Conservation (phyloP, 2,329 filamentous ascomycete species). For the Phaeosphaeria sp. region DNA sequence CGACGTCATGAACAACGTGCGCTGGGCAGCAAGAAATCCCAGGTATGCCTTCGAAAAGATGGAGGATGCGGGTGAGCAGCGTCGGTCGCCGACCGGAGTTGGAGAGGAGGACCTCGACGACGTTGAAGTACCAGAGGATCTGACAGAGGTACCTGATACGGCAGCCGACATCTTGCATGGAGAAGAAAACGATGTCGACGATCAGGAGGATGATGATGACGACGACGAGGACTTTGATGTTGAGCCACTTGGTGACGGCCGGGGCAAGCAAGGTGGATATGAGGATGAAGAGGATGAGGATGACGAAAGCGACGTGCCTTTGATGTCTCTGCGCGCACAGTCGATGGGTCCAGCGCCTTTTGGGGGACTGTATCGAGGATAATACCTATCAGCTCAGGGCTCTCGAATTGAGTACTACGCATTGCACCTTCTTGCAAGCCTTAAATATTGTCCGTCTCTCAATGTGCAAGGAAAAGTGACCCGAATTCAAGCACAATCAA, state of each 20-base stretch:
- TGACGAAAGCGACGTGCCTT: slow-evolving; percentile 21
- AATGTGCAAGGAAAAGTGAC: too few species aligned
- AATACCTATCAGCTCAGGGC: background rate
- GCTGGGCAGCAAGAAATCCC: slow-evolving; percentile 42
- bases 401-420: too few species aligned
- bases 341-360: slow-evolving; percentile 31
- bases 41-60: slow-evolving; percentile 43
- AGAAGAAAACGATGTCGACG: slow-evolving; percentile 21
- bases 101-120: slow-evolving; percentile 27
- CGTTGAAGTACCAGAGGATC: slow-evolving; percentile 35
- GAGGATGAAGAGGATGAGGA: slow-evolving; percentile 23
- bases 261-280: slow-evolving; percentile 20
- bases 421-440: too few species aligned
- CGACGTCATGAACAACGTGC: slow-evolving; percentile 40
- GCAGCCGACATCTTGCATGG: slow-evolving; percentile 32
- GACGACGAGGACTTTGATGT: slow-evolving; percentile 18
- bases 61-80: slow-evolving; percentile 19
- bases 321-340: slow-evolving; percentile 16
- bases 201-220: slow-evolving; percentile 23
- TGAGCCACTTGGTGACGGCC: slow-evolving; percentile 12
- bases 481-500: too few species aligned
- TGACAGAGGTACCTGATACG: slow-evolving; percentile 39
- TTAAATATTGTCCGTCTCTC: too few species aligned
- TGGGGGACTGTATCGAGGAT: slow-evolving; percentile 32
- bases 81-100: background rate